Percentiles rank a stretch among this genome's conserved stretches.
Conservation (phyloP, 2,329 filamentous ascomycete genomes). For the Colletotrichum theobromicola region DNA sequence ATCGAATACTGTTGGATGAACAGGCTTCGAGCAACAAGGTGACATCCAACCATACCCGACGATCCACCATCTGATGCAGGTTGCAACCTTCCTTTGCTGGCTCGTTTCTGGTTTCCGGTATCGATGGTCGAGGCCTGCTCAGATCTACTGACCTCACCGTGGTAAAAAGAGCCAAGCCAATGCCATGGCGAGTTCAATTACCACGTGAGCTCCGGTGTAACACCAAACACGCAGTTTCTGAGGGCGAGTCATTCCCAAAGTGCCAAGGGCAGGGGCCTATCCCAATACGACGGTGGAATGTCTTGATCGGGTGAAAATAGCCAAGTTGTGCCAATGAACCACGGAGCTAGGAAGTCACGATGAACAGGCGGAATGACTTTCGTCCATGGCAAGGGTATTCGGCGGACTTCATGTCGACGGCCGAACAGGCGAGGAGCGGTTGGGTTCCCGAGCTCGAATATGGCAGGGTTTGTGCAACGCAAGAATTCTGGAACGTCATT, state of each 20-base stretch:
- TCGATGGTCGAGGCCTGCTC: background rate
- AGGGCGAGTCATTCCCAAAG: background rate
- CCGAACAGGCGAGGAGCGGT: background rate
- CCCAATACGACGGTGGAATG: background rate
- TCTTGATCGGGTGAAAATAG: background rate
- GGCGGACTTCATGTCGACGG: background rate
- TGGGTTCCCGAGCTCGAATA: background rate
- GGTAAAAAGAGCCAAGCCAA: background rate
- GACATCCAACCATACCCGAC: background rate
- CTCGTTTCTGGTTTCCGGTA: background rate
- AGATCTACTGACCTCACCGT: background rate
- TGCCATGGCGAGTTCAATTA: background rate
- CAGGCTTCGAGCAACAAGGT: background rate
- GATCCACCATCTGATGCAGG: background rate
- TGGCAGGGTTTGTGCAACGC: background rate
- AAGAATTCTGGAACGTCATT: background rate
- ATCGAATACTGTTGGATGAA: background rate
- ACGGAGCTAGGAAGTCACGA: background rate
- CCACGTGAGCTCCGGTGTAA: background rate
- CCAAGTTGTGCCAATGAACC: background rate
- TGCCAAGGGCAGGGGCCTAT: background rate
- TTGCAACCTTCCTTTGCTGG: background rate
- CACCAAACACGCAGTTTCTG: background rate
- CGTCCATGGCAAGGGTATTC: background rate
- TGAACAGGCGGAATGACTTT: background rate